A percentile compares a stretch with the other conserved stretches of the same genome.
Conservation (phyloP, 169 alveolate species). For the Eimeria sp. region DNA sequence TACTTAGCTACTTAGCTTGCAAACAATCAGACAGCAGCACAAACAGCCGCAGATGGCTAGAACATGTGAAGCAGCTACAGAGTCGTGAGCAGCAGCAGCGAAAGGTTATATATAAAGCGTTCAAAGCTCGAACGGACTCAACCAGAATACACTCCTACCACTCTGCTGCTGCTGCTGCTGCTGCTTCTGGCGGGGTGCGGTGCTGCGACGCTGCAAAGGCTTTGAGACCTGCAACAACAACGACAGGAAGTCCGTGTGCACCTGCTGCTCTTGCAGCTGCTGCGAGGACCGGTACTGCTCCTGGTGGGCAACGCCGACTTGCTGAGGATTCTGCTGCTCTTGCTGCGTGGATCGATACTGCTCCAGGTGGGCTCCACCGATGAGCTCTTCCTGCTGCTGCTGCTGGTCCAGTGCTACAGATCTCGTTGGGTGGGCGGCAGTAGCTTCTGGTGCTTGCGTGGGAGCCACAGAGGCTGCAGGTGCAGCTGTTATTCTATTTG, state of each 20-base stretch:
- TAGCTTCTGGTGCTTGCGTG: not conserved
- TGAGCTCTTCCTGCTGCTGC: conserved; percentile 4
- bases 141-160: not conserved
- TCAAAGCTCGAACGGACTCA: not conserved
- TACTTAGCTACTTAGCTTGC: too few relatives aligned
- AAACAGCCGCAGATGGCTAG: too few relatives aligned
- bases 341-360: not conserved
- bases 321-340: conserved; percentile 9
- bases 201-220: conserved; percentile 7
- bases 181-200: not conserved
- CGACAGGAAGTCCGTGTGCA: not conserved
- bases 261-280: conserved; percentile 6
- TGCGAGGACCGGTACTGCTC: not conserved
- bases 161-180: conserved; percentile 21
- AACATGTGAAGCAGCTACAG: too few relatives aligned
- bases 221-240: not conserved
- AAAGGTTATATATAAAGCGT: not conserved
- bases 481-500: not conserved
- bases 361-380: not conserved
- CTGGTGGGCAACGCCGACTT: not conserved
- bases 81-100: not conserved
- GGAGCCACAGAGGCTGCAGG: not conserved
- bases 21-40: too few relatives aligned
- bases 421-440: not conserved
- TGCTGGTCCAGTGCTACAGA: not conserved